Evolutionary conservation across 1,284 basidiomycete species (phyloP), one percentile per base, ranked within the genome.

Genomic region (Rhodotorula sp.): DNA sequence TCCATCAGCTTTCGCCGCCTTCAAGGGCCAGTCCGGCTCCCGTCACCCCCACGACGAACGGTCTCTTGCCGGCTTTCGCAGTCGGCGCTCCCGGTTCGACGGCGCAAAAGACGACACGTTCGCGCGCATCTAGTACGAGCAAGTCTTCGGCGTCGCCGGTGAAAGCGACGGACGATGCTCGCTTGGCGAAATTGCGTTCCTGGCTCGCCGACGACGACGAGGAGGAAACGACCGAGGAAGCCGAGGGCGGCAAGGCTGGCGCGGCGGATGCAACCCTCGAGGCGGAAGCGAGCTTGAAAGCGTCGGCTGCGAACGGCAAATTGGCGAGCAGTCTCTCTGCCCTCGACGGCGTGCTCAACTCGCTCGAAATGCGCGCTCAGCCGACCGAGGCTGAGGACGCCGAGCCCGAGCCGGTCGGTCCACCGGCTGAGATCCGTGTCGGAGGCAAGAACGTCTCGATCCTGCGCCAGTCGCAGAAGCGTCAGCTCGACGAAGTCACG

Each of bases 191-290:
- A 31, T 62, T 76, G 16, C 68, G 64, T 39, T 72, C 67, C 0
- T 76, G 75, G 75, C 70, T 76, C 51, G 75, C 70, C 60, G 69
- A 68, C 8, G 75, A 72, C 58, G 69, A 68, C 8, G 61, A 62
- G n/a, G 74, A 73, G 16, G 49, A 26, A 7, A 64, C 52, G 18
- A 47, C 63, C 15, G 63, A 70, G 23, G 69, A 69, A 14, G 69
- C 64, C 12, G 62, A 65, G n/a, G 67, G 60, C 20, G 39, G 39
- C 39, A 43, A 43, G 39, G 18, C 61, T 3, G 57, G 31, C 6
- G 49, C 64, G 23, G n/a, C 52, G 14, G 23, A 39, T 23, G 34
- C 64, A 0, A 58, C 7, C 7, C 43, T 29, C 26, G 51, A 34
- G 1, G 62, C 61, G 5, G 48, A 43, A 1, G 51, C 49, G n/a